Evolutionary conservation across 2,329 filamentous ascomycete species (phyloP).

Genomic region (Chaetomiaceae sp.): DNA sequence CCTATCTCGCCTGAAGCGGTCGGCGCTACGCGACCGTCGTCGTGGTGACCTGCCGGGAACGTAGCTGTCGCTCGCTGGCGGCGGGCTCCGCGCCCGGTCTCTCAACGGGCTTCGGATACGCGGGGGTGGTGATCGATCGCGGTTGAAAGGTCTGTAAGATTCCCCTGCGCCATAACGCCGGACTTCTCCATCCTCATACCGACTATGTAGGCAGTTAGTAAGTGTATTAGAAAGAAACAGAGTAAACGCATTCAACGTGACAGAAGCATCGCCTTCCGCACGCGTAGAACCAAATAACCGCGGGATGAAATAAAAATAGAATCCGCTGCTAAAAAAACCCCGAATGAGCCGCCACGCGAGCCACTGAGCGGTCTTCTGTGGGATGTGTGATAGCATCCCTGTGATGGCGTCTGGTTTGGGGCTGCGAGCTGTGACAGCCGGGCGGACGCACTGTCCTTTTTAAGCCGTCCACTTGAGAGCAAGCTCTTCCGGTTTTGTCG

Average conservation of each 20-base stretch:
- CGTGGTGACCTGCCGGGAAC: constrained; percentile 40
- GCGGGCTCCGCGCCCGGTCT: constrained; percentile 31
- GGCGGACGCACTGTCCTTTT: too few relatives aligned
- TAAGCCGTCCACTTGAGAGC: too few relatives aligned
- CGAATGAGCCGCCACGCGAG: too few relatives aligned
- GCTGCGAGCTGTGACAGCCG: too few relatives aligned
- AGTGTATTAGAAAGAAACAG: neutral
- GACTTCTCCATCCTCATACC: constrained; percentile 59
- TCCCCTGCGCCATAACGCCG: constrained; percentile 59
- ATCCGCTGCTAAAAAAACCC: too few relatives aligned
- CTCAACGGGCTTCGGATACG: constrained; percentile 29
- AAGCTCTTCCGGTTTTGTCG: too few relatives aligned
- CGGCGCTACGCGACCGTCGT: constrained; percentile 40
- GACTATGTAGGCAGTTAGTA: constrained; percentile 29
- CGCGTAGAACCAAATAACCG: neutral
- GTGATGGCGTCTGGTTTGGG: too few relatives aligned
- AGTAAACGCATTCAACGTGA: neutral
- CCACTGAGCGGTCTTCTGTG: too few relatives aligned
- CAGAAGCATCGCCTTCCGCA: neutral
- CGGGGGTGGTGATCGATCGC: constrained; percentile 32
- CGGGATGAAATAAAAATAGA: neutral
- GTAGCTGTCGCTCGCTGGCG: constrained; percentile 38
- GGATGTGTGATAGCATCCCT: too few relatives aligned
- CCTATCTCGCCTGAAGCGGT: constrained; percentile 35
- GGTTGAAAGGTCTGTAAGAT: constrained; percentile 56